Conservation (phyloP, 163 green algal species). For the Prototheca cutis region DNA sequence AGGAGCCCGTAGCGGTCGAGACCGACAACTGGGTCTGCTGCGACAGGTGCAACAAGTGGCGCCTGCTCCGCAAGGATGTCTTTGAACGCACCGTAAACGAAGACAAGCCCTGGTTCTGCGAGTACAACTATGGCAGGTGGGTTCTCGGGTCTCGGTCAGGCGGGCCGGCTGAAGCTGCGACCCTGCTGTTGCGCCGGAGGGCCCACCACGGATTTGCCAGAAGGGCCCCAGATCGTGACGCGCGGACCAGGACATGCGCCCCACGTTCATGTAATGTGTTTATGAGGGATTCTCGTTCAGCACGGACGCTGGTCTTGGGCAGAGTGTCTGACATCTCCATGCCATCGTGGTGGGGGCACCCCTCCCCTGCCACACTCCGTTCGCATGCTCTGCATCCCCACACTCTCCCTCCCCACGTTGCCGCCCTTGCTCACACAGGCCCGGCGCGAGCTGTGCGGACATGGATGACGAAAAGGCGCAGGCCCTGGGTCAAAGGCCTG, state of each 20-base stretch:
- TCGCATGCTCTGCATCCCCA: no score
- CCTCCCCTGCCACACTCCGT: no score
- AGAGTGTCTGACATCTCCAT: no score
- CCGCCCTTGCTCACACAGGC: background rate
- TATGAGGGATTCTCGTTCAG: no score
- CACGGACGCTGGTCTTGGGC: no score
- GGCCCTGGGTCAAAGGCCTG: background rate
- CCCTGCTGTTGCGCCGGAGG: no score
- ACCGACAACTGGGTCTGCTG: background rate
- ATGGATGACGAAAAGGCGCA: slow-evolving; percentile 6
- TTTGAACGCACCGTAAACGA: background rate
- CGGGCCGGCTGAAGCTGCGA: no score
- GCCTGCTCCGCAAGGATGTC: slow-evolving; percentile 1
- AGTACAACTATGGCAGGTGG: slow-evolving; percentile 1
- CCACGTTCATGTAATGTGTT: no score
- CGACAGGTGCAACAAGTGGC: slow-evolving; percentile 5
- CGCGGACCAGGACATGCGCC: no score
- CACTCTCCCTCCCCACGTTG: background rate
- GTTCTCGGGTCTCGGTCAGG: background rate
- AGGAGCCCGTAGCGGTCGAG: background rate
- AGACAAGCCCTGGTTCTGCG: slow-evolving; percentile 1
- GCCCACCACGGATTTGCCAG: no score
- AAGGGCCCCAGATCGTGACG: no score
- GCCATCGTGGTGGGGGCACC: no score
- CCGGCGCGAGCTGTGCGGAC: background rate